Conservation (phyloP, 768 basidiomycete species). For the Favolaschia claudopus region DNA sequence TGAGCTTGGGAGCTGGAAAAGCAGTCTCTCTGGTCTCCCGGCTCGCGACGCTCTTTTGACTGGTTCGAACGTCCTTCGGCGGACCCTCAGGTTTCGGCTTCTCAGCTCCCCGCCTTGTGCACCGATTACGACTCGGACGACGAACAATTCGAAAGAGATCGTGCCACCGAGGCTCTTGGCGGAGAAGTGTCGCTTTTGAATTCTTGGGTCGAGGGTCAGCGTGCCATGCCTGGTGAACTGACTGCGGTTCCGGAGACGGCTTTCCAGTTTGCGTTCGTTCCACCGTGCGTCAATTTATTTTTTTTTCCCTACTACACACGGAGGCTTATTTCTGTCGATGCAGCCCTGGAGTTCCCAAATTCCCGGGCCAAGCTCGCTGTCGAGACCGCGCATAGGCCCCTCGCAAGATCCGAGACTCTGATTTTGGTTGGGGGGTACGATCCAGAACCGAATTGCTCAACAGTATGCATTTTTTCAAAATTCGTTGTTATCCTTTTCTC, state of each 20-base stretch:
- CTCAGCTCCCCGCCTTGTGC: slow-evolving; percentile 12
- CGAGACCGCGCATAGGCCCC: no score
- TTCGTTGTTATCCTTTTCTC: background rate
- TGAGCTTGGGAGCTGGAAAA: no score
- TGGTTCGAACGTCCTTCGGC: slow-evolving; percentile 5
- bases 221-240: no score
- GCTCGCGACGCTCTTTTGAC: background rate
- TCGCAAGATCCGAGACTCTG: no score
- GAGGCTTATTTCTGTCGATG: no score
- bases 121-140: slow-evolving; percentile 6
- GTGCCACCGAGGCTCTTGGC: background rate
- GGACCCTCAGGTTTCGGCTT: background rate
- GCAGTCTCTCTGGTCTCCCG: background rate
- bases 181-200: background rate
- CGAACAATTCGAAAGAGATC: background rate
- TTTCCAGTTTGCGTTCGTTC: no score
- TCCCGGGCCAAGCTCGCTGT: no score
- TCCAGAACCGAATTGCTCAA: background rate
- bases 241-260: no score
- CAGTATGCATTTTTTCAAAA: background rate
- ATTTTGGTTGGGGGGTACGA: no score
- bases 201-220: background rate
- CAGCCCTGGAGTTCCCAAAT: no score
- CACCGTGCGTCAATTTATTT: no score
- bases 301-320: no score